Conservation (phyloP, 495 filamentous ascomycete species). For the Hypoxylon crocopeplum region DNA sequence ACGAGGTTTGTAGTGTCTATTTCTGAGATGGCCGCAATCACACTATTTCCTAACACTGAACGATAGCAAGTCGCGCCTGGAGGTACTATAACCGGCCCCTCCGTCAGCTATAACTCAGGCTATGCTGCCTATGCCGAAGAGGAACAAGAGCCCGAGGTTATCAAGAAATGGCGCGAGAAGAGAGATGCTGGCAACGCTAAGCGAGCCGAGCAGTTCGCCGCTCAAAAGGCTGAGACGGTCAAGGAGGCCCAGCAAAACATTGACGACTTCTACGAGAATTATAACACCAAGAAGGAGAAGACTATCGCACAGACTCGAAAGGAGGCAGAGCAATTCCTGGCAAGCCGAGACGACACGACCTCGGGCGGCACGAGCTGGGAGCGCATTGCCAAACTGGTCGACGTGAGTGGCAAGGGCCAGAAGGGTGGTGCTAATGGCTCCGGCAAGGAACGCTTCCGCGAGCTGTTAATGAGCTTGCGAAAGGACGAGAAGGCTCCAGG, state of each 20-base stretch:
- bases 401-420: slow-evolving; percentile 91
- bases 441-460: slow-evolving; percentile 93
- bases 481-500: slow-evolving; percentile 96
- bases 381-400: slow-evolving; percentile 94
- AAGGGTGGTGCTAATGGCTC: slow-evolving; percentile 84
- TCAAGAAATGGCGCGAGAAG: slow-evolving; percentile 91
- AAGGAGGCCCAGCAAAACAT: slow-evolving; percentile 87
- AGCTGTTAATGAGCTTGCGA: slow-evolving; percentile 83
- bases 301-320: slow-evolving; percentile 78
- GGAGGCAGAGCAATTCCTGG: slow-evolving; percentile 95
- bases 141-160: slow-evolving; percentile 86
- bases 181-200: slow-evolving; percentile 77
- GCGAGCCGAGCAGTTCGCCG: slow-evolving; percentile 76
- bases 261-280: slow-evolving; percentile 99
- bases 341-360: slow-evolving; percentile 85
- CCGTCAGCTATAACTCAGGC: slow-evolving; percentile 73
- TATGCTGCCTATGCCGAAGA: slow-evolving; percentile 59
- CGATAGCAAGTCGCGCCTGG: slow-evolving; percentile 80
- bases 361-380: slow-evolving; percentile 98
- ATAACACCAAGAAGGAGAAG: slow-evolving; percentile 97
- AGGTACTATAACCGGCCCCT: slow-evolving; percentile 83
- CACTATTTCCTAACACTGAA: slow-evolving; percentile 15
- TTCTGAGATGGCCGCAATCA: not conserved
- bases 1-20: slow-evolving; percentile 70
- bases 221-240: slow-evolving; percentile 81